Conservation (phyloP, 2,329 filamentous ascomycete species). For the Nannizziopsis arthrosporioides region DNA sequence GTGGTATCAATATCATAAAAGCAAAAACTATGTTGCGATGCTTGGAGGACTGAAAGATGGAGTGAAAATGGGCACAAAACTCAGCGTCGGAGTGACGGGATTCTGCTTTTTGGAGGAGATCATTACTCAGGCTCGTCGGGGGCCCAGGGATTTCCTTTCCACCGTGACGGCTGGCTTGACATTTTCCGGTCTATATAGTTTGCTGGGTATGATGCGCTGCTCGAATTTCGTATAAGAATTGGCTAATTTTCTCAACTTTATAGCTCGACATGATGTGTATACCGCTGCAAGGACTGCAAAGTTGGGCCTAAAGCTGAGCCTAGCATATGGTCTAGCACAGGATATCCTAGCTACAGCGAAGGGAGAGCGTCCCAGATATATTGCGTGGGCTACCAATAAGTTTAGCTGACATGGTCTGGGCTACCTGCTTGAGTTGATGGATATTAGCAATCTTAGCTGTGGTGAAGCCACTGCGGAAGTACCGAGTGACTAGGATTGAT, state of each 20-base stretch:
- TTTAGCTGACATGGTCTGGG: neutral
- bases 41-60: slow-evolving; percentile 70
- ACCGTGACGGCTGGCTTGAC: slow-evolving; percentile 73
- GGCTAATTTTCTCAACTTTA: slow-evolving; percentile 10
- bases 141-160: slow-evolving; percentile 61
- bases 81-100: slow-evolving; percentile 60
- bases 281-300: slow-evolving; percentile 67
- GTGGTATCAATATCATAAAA: slow-evolving; percentile 99
- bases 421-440: neutral
- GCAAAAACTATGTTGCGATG: slow-evolving; percentile 83
- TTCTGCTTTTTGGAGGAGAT: slow-evolving; percentile 78
- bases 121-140: slow-evolving; percentile 54
- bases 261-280: slow-evolving; percentile 68
- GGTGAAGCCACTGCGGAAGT: neutral
- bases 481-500: too few relatives aligned
- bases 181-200: slow-evolving; percentile 74
- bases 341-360: slow-evolving; percentile 58
- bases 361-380: slow-evolving; percentile 62
- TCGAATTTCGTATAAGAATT: slow-evolving; percentile 3
- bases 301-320: slow-evolving; percentile 64
- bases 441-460: neutral
- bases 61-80: slow-evolving; percentile 56
- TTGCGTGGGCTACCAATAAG: slow-evolving; percentile 27
- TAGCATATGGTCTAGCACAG: slow-evolving; percentile 70
- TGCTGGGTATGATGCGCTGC: slow-evolving; percentile 55